A percentile compares a stretch with the other conserved stretches of the same genome.
Conservation (phyloP, 345 rosid genomes). For the Linum tenue region DNA sequence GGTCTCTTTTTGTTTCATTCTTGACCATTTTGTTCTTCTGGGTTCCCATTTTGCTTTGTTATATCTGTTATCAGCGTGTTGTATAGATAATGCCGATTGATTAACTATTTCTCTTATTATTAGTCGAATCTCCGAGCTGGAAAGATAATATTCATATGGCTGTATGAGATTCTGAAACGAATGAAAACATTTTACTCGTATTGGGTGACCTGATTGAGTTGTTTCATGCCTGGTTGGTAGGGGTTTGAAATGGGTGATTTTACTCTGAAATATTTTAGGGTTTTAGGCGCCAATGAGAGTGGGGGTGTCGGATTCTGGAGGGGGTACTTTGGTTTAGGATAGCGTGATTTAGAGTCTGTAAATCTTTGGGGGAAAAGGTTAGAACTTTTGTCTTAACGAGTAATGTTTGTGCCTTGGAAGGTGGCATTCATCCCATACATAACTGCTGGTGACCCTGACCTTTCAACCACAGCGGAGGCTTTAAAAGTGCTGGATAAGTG, state of each 20-base stretch:
- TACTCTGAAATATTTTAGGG: background rate
- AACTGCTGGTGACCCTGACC: constrained; percentile 97
- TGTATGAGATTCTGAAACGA: background rate
- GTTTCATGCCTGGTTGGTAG: background rate
- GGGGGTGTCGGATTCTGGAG: background rate
- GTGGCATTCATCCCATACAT: constrained; percentile 82
- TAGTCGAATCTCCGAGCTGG: background rate
- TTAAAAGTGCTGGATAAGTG: constrained; percentile 66
- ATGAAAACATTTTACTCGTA: background rate
- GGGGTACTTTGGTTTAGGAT: background rate
- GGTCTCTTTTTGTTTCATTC: background rate
- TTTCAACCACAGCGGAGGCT: constrained; percentile 83
- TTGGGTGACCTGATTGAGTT: background rate
- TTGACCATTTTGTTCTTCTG: background rate
- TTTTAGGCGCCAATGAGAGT: background rate
- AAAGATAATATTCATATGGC: background rate
- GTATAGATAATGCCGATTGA: background rate
- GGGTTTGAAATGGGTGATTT: background rate
- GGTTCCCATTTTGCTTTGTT: background rate
- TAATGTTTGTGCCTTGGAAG: constrained; percentile 28
- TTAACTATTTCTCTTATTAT: background rate
- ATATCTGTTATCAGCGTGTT: too few species aligned
- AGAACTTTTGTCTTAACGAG: background rate
- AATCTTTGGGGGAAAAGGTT: background rate
- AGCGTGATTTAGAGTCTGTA: background rate